Conservation (phyloP, 2,329 filamentous ascomycete genomes). For the Colletotrichum sp. region DNA sequence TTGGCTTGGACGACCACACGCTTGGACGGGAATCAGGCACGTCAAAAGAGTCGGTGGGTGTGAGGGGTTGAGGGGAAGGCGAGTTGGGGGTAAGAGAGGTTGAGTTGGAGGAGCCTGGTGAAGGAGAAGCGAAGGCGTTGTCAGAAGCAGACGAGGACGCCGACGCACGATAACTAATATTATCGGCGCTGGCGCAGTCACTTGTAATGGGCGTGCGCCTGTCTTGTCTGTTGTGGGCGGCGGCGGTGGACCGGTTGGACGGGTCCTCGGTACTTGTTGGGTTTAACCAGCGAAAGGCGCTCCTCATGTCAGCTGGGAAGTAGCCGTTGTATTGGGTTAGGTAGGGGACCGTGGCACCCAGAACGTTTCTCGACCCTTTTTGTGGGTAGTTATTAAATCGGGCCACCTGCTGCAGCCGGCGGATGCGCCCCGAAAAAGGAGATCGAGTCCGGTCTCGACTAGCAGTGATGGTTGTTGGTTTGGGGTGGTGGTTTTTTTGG, state of each 20-base stretch:
- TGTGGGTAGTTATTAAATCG: conserved; percentile 23
- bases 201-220: conserved; percentile 15
- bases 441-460: conserved; percentile 22
- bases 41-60: conserved; percentile 39
- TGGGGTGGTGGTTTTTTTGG: too few species aligned
- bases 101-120: conserved; percentile 35
- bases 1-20: conserved; percentile 37
- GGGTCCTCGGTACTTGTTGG: conserved; percentile 27
- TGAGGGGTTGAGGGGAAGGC: conserved; percentile 50
- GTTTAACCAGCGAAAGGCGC: conserved; percentile 24
- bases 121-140: conserved; percentile 26
- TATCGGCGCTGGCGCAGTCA: conserved; percentile 30
- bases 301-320: conserved; percentile 24
- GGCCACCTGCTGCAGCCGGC: conserved; percentile 20
- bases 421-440: conserved; percentile 21
- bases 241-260: conserved; percentile 25
- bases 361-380: conserved; percentile 24
- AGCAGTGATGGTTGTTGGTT: too few species aligned
- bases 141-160: conserved; percentile 19
- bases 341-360: conserved; percentile 20
- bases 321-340: conserved; percentile 21
- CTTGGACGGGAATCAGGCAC: conserved; percentile 23
- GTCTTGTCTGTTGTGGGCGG: conserved; percentile 21
- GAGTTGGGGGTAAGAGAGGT: conserved; percentile 38
- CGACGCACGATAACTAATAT: conserved; percentile 44